A percentile compares a stretch with the other conserved stretches of the same genome.
Conservation (phyloP, 495 filamentous ascomycete species). For the Tuber magnatum region DNA sequence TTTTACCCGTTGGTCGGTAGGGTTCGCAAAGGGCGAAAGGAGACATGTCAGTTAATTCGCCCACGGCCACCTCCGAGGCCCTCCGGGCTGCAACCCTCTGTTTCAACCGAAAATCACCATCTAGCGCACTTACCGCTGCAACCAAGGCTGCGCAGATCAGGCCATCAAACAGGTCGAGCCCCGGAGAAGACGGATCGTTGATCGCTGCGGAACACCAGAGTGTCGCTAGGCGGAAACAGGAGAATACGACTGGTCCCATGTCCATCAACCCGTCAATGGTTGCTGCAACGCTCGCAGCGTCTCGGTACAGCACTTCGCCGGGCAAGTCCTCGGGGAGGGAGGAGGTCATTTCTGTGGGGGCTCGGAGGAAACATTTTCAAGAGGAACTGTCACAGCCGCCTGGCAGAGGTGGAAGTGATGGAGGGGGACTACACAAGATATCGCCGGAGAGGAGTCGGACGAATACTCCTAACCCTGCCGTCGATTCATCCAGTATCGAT, state of each 20-base stretch:
- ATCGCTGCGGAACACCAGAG: neutral
- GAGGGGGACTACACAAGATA: neutral
- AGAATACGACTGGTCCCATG: neutral
- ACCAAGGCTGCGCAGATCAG: neutral
- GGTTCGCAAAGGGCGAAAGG: neutral
- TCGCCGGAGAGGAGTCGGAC: constrained; percentile 5
- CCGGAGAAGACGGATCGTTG: neutral
- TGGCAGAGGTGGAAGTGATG: neutral
- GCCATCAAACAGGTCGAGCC: constrained; percentile 2
- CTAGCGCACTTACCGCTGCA: neutral
- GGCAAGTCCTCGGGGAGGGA: neutral
- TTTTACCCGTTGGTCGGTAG: neutral
- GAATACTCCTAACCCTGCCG: constrained; percentile 5
- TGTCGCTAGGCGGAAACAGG: neutral
- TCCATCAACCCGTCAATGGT: constrained; percentile 7
- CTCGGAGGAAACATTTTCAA: constrained; percentile 16
- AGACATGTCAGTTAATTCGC: neutral
- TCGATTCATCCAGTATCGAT: constrained; percentile 24
- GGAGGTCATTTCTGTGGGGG: constrained; percentile 13
- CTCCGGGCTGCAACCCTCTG: constrained; percentile 32
- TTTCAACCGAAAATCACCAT: constrained; percentile 18
- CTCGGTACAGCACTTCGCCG: neutral
- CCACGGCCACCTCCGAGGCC: constrained; percentile 6
- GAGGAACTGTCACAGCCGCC: neutral
- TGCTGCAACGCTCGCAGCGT: constrained; percentile 10